Evolutionary conservation across 169 alveolate species (phyloP).

Genomic region (Plasmodium cynomolgi): DNA sequence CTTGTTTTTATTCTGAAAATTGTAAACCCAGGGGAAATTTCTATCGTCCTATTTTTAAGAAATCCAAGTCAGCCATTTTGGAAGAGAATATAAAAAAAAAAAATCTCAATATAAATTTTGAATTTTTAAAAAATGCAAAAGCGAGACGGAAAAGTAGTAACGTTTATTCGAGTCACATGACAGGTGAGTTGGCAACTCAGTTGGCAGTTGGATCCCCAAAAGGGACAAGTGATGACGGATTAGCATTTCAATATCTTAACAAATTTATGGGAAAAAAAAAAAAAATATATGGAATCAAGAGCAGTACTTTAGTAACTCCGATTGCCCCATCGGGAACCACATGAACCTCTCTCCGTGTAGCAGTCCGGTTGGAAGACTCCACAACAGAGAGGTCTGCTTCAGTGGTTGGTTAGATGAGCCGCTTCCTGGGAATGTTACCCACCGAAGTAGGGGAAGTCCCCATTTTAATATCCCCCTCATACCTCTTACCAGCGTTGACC

Average conservation of each 20-base stretch:
- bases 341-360: not conserved
- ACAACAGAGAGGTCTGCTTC: not conserved
- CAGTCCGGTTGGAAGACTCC: not conserved
- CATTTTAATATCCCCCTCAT: not conserved
- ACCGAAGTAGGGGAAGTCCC: not conserved
- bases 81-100: conserved; percentile 27
- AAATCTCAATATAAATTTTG: conserved; percentile 14
- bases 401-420: not conserved
- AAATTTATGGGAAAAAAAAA: not conserved
- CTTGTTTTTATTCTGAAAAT: conserved; percentile 64
- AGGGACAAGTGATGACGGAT: conserved; percentile 1
- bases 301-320: conserved; percentile 8
- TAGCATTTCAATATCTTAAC: not conserved
- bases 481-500: not conserved
- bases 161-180: not conserved
- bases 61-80: conserved; percentile 39
- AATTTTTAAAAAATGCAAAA: conserved; percentile 19
- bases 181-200: not conserved
- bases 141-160: not conserved
- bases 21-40: not conserved
- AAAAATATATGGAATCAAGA: not conserved
- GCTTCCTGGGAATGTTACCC: not conserved
- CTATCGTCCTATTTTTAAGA: conserved; percentile 3
- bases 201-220: not conserved
- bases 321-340: not conserved